phyloP scores from a whole-genome alignment of 345 rosid species.

The Gynandropsis gynandra region DNA sequence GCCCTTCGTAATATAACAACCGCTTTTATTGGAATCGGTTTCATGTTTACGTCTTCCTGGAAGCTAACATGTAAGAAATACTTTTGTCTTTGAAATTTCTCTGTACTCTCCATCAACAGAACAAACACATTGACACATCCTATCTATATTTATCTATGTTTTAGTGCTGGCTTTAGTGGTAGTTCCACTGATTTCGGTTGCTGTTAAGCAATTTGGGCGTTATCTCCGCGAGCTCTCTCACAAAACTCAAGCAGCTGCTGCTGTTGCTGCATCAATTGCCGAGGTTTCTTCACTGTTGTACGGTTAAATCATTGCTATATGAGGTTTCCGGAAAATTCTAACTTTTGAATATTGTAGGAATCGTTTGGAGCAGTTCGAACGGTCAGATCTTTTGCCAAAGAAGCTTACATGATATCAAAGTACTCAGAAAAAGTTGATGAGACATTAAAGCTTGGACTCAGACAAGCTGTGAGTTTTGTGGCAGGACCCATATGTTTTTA shows the following conservation, averaged over 20 bases:
- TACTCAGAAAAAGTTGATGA: slow-evolving; percentile 85
- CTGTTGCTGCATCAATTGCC: slow-evolving; percentile 87
- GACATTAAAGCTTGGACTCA: slow-evolving; percentile 75
- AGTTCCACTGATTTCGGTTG: slow-evolving; percentile 69
- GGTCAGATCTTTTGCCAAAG: slow-evolving; percentile 92
- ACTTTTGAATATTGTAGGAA: slow-evolving; percentile 44
- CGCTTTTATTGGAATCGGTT: slow-evolving; percentile 46
- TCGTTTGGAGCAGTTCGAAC: slow-evolving; percentile 95
- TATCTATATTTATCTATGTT: slow-evolving; percentile 10
- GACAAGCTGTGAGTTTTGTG: slow-evolving; percentile 67
- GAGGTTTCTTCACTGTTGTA: slow-evolving; percentile 42
- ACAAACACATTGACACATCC: slow-evolving; percentile 6
- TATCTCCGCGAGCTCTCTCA: slow-evolving; percentile 90
- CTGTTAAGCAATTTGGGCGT: slow-evolving; percentile 64
- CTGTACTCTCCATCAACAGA: slow-evolving; percentile 1
- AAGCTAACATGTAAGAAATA: slow-evolving; percentile 44
- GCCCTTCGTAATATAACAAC: slow-evolving; percentile 55
- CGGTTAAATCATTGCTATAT: background rate
- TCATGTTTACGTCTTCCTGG: slow-evolving; percentile 67
- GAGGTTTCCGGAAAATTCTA: background rate
- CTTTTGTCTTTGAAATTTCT: background rate
- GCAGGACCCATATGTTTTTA: background rate
- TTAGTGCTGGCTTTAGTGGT: slow-evolving; percentile 82
- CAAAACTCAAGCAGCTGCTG: slow-evolving; percentile 94
- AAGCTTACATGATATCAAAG: slow-evolving; percentile 50